These are phyloP conservation scores for Ceratocystis harringtonii DNA, from an alignment of 2,329 filamentous ascomycete species.

Conservation along the genomic window DNA sequence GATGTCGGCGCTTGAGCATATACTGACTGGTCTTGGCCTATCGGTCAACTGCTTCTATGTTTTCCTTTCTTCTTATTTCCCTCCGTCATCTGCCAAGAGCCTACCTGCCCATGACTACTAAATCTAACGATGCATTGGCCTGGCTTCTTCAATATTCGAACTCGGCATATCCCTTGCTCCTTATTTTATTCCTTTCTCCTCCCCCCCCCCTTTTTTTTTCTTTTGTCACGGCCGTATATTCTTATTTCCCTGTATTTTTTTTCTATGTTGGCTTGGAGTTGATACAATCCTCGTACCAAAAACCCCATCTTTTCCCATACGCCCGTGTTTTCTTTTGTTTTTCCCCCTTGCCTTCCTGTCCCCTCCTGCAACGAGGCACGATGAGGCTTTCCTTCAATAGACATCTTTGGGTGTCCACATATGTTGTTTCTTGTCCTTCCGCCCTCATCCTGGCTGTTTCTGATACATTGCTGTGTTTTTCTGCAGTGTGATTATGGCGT, in stretches of 20 bases:
- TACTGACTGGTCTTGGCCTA: background rate
- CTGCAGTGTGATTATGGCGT: background rate
- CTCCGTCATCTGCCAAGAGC: background rate
- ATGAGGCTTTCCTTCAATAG: background rate
- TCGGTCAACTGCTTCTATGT: background rate
- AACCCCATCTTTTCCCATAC: background rate
- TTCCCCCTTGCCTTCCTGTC: background rate
- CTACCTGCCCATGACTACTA: background rate
- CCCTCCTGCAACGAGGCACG: background rate
- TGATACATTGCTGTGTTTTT: background rate
- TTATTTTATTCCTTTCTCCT: constrained; percentile 6
- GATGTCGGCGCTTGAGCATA: constrained; percentile 16
- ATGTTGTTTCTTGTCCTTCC: background rate
- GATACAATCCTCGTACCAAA: constrained; percentile 1
- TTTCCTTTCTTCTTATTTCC: constrained; percentile 6
- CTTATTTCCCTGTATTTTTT: constrained; percentile 5
- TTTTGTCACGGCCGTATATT: background rate
- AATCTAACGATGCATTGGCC: background rate
- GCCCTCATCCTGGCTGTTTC: background rate
- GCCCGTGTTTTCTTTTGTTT: background rate
- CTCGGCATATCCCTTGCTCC: background rate
- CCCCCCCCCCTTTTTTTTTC: background rate
- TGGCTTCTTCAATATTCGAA: background rate
- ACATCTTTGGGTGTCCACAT: background rate
- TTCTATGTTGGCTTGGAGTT: background rate